Percentiles rank a stretch among this genome's conserved stretches.
These are phyloP conservation scores for Conticribra guillardii DNA, from an alignment of 108 stramenopile species.

Conservation along the genomic window DNA sequence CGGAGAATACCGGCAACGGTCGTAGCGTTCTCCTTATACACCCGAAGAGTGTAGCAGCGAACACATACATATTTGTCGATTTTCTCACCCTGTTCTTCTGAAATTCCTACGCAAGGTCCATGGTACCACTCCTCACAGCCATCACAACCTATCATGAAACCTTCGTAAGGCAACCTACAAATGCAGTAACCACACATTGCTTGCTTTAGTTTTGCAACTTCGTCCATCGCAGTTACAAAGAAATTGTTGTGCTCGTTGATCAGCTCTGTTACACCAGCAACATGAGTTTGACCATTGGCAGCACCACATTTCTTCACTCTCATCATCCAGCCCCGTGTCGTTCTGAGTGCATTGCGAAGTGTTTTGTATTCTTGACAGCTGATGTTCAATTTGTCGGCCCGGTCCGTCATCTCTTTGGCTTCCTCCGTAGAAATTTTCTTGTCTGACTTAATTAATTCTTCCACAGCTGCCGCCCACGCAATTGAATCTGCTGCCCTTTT, in stretches of 20 bases:
- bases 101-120: conserved; percentile 85
- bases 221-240: conserved; percentile 73
- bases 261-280: conserved; percentile 53
- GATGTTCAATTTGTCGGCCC: conserved; percentile 66
- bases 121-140: conserved; percentile 96
- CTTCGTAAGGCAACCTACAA: conserved; percentile 91
- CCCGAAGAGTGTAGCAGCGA: conserved; percentile 63
- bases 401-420: conserved; percentile 60
- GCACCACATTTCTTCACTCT: conserved; percentile 63
- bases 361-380: conserved; percentile 57
- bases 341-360: conserved; percentile 53
- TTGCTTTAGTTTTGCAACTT: conserved; percentile 59
- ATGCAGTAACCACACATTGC: conserved; percentile 84
- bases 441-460: conserved; percentile 43
- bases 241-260: conserved; percentile 72
- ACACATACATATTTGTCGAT: conserved; percentile 82
- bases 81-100: conserved; percentile 75
- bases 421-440: conserved; percentile 59
- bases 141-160: conserved; percentile 96
- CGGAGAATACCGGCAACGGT: conserved; percentile 53
- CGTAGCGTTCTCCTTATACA: conserved; percentile 55
- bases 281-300: conserved; percentile 36
- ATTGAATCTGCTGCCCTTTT: conserved; percentile 44
- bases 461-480: conserved; percentile 48
- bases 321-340: conserved; percentile 60